Conservation (phyloP, 768 basidiomycete species). For the Macrolepiota albuminosa region DNA sequence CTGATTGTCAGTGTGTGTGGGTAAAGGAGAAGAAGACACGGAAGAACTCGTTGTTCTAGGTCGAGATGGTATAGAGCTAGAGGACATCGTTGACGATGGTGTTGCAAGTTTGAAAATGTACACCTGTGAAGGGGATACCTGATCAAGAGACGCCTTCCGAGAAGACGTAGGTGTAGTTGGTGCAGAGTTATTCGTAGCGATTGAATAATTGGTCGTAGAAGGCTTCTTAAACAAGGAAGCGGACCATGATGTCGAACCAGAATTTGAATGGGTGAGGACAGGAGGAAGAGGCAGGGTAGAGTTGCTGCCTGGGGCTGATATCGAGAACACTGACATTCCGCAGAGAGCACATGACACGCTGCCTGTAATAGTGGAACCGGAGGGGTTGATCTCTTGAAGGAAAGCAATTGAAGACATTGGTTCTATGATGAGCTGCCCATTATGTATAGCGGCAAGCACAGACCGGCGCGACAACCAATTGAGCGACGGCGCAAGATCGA, state of each 20-base stretch:
- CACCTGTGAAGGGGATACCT: conserved; percentile 39
- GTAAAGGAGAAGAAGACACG: conserved; percentile 20
- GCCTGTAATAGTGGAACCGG: conserved; percentile 38
- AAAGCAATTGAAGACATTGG: conserved; percentile 66
- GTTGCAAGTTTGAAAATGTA: conserved; percentile 65
- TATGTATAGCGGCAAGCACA: conserved; percentile 80
- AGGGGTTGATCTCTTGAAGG: conserved; percentile 49
- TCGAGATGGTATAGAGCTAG: conserved; percentile 27
- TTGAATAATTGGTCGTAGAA: conserved; percentile 17
- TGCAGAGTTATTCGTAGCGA: conserved; percentile 24
- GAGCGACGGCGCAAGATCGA: conserved; percentile 91
- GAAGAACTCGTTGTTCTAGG: conserved; percentile 17
- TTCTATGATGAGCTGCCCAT: conserved; percentile 84
- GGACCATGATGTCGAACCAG: conserved; percentile 42
- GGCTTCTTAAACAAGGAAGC: conserved; percentile 57
- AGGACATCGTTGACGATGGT: conserved; percentile 25
- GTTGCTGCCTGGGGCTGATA: conserved; percentile 19
- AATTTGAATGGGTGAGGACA: conserved; percentile 26
- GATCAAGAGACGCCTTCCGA: conserved; percentile 20
- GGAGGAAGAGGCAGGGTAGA: conserved; percentile 28
- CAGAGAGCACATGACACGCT: conserved; percentile 79
- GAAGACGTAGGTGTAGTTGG: conserved; percentile 27
- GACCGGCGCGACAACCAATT: conserved; percentile 91
- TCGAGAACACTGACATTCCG: conserved; percentile 51
- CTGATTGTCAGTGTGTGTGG: conserved; percentile 23